phyloP scores from a whole-genome alignment of 805 yeast genomes.

The Metschnikowia colocasiae region DNA sequence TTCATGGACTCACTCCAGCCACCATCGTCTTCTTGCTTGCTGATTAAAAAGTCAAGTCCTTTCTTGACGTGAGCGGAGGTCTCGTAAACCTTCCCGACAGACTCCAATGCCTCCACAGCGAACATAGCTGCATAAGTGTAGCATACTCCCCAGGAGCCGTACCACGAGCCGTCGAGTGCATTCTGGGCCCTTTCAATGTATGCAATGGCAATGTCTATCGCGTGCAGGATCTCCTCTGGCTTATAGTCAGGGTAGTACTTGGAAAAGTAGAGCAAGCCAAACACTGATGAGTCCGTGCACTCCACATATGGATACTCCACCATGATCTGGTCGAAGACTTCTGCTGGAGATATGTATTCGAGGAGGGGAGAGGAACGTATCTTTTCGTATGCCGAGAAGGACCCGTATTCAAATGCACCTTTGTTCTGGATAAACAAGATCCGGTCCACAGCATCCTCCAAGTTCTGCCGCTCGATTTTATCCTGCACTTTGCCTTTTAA shows the following conservation, averaged over 20 bases:
- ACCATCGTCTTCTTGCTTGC: conserved; percentile 79
- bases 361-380: conserved; percentile 76
- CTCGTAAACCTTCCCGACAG: conserved; percentile 60
- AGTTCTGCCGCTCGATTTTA: conserved; percentile 50
- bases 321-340: conserved; percentile 97
- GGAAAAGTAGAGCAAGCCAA: conserved; percentile 80
- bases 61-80: conserved; percentile 59
- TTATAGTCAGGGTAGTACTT: conserved; percentile 62
- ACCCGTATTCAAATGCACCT: conserved; percentile 78
- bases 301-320: conserved; percentile 98
- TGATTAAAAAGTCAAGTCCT: conserved; percentile 83
- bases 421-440: conserved; percentile 73
- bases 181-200: conserved; percentile 69
- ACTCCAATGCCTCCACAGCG: conserved; percentile 86
- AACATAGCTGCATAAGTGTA: conserved; percentile 96
- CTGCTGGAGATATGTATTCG: conserved; percentile 90
- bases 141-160: conserved; percentile 98
- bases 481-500: conserved; percentile 32
- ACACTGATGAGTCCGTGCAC: conserved; percentile 92
- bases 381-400: conserved; percentile 87
- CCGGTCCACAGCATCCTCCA: conserved; percentile 72
- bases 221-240: conserved; percentile 56
- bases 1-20: conserved; percentile 98
- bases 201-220: conserved; percentile 69
- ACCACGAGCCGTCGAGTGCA: conserved; percentile 85